Conservation (phyloP, 345 rosid genomes). For the Jatropha curcas region DNA sequence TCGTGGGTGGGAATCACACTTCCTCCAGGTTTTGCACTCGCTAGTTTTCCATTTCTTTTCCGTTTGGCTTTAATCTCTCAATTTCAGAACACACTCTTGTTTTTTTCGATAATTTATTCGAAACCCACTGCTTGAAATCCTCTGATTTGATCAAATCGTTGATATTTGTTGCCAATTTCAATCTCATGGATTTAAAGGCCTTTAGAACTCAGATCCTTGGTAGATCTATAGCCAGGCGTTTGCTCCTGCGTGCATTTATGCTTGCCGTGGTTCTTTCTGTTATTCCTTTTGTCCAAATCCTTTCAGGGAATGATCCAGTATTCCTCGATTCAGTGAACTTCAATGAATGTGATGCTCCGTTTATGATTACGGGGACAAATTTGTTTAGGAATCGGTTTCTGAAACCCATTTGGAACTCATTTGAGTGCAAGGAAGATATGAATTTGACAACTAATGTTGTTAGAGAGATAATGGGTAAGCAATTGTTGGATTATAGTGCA, state of each 20-base stretch:
- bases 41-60: constrained; percentile 29
- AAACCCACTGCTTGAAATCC: background rate
- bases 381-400: constrained; percentile 37
- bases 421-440: constrained; percentile 48
- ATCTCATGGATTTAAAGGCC: constrained; percentile 52
- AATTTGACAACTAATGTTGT: constrained; percentile 51
- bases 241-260: constrained; percentile 59
- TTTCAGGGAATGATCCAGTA: constrained; percentile 43
- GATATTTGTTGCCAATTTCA: constrained; percentile 6
- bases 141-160: constrained; percentile 4
- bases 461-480: constrained; percentile 51
- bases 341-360: constrained; percentile 44
- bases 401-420: constrained; percentile 49
- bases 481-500: constrained; percentile 45
- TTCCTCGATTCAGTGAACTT: constrained; percentile 29
- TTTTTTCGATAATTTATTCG: constrained; percentile 7
- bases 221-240: constrained; percentile 57
- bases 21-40: constrained; percentile 98
- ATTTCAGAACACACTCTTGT: background rate
- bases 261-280: constrained; percentile 53
- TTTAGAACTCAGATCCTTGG: constrained; percentile 43
- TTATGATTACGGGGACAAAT: constrained; percentile 27
- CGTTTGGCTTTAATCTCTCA: constrained; percentile 41
- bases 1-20: constrained; percentile 99
- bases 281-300: constrained; percentile 50